These are phyloP conservation scores for Chaetomium sp. DNA, from an alignment of 2,329 filamentous ascomycete species.

Conservation along the genomic window DNA sequence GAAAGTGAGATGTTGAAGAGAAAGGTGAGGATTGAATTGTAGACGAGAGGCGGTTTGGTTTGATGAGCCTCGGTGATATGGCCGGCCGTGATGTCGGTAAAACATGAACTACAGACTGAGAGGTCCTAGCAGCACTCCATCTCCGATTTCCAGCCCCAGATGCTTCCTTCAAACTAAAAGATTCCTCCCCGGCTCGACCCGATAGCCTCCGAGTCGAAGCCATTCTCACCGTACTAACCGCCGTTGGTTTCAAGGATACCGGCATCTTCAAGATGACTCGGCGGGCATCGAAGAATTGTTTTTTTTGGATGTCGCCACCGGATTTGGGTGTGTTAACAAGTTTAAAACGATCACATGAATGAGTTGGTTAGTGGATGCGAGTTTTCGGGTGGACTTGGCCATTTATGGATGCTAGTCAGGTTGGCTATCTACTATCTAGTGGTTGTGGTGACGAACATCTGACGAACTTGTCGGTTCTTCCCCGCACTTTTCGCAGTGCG, in stretches of 20 bases:
- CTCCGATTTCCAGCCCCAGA: no score
- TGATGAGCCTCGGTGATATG: background rate
- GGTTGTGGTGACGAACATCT: slow-evolving; percentile 15
- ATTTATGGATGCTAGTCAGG: background rate
- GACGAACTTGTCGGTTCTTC: slow-evolving; percentile 11
- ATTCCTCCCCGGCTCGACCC: no score
- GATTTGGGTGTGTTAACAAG: background rate
- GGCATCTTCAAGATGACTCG: background rate
- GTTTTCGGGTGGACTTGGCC: background rate
- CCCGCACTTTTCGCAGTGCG: slow-evolving; percentile 2
- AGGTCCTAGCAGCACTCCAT: no score
- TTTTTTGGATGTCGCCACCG: background rate
- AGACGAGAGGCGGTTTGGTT: background rate
- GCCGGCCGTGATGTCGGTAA: background rate
- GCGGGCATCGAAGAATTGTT: background rate
- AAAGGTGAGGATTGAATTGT: background rate
- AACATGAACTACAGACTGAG: no score
- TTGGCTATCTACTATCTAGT: background rate
- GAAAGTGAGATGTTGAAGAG: slow-evolving; percentile 5
- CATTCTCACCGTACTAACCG: background rate
- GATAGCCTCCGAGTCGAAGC: background rate
- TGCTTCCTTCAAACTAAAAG: no score
- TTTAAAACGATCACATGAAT: no score
- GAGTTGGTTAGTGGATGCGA: background rate
- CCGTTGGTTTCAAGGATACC: background rate